phyloP scores from a whole-genome alignment of 139 green algal genomes.

The Chlorella ohadii region DNA sequence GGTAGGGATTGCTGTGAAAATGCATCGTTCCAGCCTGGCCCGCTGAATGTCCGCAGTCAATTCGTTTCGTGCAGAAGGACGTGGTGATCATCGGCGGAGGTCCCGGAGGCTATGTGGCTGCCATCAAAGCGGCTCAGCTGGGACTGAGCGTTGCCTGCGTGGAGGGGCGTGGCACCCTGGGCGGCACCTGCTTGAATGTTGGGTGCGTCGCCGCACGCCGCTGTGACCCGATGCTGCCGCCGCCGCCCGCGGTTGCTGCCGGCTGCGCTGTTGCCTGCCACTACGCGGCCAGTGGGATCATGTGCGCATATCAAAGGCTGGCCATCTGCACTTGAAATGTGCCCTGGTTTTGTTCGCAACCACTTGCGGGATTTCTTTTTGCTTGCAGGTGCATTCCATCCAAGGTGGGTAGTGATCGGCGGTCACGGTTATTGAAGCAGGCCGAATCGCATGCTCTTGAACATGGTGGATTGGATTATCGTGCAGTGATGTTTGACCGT shows the following conservation, averaged over 20 bases:
- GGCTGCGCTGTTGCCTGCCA: too few relatives aligned
- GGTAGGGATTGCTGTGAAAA: too few relatives aligned
- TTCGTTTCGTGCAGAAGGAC: conserved; percentile 70
- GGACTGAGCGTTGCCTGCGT: conserved; percentile 96
- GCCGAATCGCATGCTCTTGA: neutral
- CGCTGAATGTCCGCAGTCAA: too few relatives aligned
- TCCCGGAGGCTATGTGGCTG: conserved; percentile 97
- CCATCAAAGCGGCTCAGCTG: conserved; percentile 98
- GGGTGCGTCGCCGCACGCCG: conserved; percentile 93
- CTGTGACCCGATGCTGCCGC: neutral
- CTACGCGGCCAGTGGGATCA: too few relatives aligned
- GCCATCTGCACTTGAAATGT: too few relatives aligned
- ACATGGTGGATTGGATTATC: neutral
- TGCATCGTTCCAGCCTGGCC: too few relatives aligned
- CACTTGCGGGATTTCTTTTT: too few relatives aligned
- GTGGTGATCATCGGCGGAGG: conserved; percentile 96
- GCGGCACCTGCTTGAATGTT: conserved; percentile 99
- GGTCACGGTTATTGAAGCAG: too few relatives aligned
- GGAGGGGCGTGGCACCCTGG: conserved; percentile 92
- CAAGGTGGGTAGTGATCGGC: neutral
- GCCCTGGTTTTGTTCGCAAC: too few relatives aligned
- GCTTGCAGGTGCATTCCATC: conserved; percentile 29
- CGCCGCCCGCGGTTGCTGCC: too few relatives aligned
- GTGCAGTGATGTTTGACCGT: too few relatives aligned
- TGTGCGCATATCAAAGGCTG: too few relatives aligned